Percentiles rank a stretch among this genome's conserved stretches.
phyloP scores from a whole-genome alignment of 2,329 filamentous ascomycete species.

The Fusarium torreyae region DNA sequence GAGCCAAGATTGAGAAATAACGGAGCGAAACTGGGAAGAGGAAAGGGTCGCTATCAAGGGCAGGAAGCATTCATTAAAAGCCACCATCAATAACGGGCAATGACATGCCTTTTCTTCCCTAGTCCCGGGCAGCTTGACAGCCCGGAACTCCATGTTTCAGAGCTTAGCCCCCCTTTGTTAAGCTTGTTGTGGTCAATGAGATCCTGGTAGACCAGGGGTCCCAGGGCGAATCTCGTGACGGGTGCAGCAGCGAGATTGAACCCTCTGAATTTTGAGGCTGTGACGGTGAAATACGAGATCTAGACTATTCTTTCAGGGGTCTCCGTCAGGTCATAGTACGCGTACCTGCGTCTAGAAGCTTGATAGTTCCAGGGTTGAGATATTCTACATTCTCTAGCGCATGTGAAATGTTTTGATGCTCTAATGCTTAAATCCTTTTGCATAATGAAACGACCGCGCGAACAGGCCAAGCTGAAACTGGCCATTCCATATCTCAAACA shows the following conservation, averaged over 20 bases:
- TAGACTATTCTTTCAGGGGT: conserved; percentile 16
- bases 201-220: conserved; percentile 17
- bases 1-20: conserved; percentile 13
- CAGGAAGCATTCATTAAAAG: conserved; percentile 30
- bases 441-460: conserved; percentile 1
- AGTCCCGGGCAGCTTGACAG: conserved; percentile 30
- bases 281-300: conserved; percentile 27
- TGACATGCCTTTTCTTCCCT: conserved; percentile 16
- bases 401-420: not conserved
- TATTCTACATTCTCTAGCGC: not conserved
- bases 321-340: conserved; percentile 26
- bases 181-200: conserved; percentile 10
- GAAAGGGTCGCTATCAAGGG: conserved; percentile 4
- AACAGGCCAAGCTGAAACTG: conserved; percentile 31
- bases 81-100: conserved; percentile 26
- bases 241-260: conserved; percentile 22
- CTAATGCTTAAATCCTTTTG: not conserved
- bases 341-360: conserved; percentile 15
- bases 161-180: conserved; percentile 34
- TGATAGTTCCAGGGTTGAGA: conserved; percentile 3
- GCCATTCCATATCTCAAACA: conserved; percentile 40
- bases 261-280: conserved; percentile 4
- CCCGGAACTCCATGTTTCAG: conserved; percentile 45
- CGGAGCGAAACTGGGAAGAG: conserved; percentile 10
- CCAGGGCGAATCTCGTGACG: conserved; percentile 9